Evolutionary conservation across 257 asterid species (phyloP).

Genomic region (Plectranthus barbatus): DNA sequence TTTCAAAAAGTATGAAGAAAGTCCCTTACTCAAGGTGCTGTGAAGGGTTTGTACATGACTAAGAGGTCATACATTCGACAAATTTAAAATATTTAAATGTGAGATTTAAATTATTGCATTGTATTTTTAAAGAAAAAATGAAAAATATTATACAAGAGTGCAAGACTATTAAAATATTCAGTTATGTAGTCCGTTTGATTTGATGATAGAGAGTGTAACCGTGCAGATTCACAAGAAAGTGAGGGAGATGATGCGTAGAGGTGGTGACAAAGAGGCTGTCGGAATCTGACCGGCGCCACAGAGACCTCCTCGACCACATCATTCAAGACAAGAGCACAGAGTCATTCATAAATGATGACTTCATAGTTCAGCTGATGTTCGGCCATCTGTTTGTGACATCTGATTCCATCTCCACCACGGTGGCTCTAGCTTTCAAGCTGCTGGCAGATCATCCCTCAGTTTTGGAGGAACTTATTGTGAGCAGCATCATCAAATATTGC

Average conservation of each 20-base stretch:
- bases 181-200: too few species aligned
- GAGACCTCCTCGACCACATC: conserved; percentile 63
- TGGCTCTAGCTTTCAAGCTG: conserved; percentile 74
- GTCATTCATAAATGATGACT: conserved; percentile 56
- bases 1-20: too few species aligned
- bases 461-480: conserved; percentile 52
- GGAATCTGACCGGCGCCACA: conserved; percentile 29
- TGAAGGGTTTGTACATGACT: too few species aligned
- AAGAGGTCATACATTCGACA: too few species aligned
- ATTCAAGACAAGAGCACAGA: conserved; percentile 54
- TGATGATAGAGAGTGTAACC: neutral
- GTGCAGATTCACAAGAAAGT: conserved; percentile 63
- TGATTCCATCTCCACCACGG: conserved; percentile 66
- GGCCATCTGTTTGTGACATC: conserved; percentile 65
- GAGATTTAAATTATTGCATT: too few species aligned
- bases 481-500: conserved; percentile 6
- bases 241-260: conserved; percentile 53
- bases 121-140: too few species aligned
- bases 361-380: conserved; percentile 76
- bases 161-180: too few species aligned
- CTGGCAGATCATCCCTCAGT: conserved; percentile 56
- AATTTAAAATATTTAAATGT: too few species aligned
- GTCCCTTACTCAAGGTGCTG: too few species aligned
- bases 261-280: conserved; percentile 39
- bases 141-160: too few species aligned